Conservation (phyloP, 83 land plant genomes). For the Isoetes engelmannii region DNA sequence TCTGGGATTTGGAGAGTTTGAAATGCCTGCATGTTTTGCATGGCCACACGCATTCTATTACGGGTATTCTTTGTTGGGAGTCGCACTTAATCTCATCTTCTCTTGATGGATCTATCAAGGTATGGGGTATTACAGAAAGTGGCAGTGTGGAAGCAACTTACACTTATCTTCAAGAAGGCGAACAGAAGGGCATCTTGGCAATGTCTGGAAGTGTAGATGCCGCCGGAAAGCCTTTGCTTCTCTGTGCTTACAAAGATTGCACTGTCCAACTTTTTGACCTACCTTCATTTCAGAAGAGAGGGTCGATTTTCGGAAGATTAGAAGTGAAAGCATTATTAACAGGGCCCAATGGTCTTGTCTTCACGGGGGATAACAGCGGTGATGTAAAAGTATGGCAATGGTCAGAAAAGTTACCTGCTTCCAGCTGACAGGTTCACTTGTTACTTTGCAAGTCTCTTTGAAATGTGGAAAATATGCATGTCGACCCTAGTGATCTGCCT, state of each 20-base stretch:
- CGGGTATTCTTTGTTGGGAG: slow-evolving; percentile 92
- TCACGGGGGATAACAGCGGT: no score
- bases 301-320: no score
- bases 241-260: slow-evolving; percentile 7
- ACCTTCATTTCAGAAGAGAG: background rate
- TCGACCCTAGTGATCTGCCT: no score
- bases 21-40: slow-evolving; percentile 74
- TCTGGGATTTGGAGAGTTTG: slow-evolving; percentile 68
- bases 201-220: slow-evolving; percentile 1
- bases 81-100: slow-evolving; percentile 85
- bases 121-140: slow-evolving; percentile 70
- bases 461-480: no score
- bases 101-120: slow-evolving; percentile 82
- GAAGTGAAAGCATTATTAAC: no score
- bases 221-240: background rate
- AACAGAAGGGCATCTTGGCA: background rate
- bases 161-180: slow-evolving; percentile 62
- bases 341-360: no score
- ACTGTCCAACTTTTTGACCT: slow-evolving; percentile 5
- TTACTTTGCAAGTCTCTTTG: no score
- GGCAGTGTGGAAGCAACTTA: slow-evolving; percentile 80
- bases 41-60: slow-evolving; percentile 82
- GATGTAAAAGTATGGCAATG: no score
- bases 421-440: no score
- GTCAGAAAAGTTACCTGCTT: no score